Base-by-base conservation (phyloP, 495 filamentous ascomycete species). In the Cenococcum geophilum region DNA sequence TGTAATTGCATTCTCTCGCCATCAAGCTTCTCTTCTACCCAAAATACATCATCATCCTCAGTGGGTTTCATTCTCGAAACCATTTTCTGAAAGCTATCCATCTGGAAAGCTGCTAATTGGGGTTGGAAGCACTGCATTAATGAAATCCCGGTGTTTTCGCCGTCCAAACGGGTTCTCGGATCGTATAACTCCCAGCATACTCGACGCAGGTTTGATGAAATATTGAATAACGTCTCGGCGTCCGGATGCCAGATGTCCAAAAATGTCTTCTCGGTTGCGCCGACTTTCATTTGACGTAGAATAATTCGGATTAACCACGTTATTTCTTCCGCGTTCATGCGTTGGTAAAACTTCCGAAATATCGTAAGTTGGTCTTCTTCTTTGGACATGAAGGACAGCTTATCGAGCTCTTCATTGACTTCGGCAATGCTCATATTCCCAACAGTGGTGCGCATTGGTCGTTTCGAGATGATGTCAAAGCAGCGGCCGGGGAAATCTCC, bases 91-190 rank as follows among this genome's bases (percentile, higher is more conserved):
- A 97, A 86, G 3, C 85, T 86, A n/a, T 90, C 80, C 83, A 90
- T 91, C 74, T 97, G 92, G 65, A 96, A 97, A 68, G 95, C 90
- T 4, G 93, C 95, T 55, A 98, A 80, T 75, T 97, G 93, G 45
- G 93, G 95, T 71, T 98, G 93, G 70, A 96, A 97, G 70, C 93
- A 97, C 67, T 91, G 85, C 93, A 97, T 97, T 32, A 97, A 75
- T 5, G 78, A 76, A 23, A 96, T 83, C 0, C 84, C 89, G 18
- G 85, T 80, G 63, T 92, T 85, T 36, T 90, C 83, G 34, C 82
- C 83, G 58, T 89, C 84, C 11, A 97, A 80, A 22, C 88, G 80
- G 35, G 92, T 74, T 61, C 81, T 80, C 0, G 85, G 86, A 68
- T 97, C 88, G 64, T 82, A 84, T 9, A 98, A 78, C 72, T 97